These are phyloP conservation scores for Tetragonia tetragonoides DNA, from an alignment of 148 eudicot genomes.

Conservation along the genomic window DNA sequence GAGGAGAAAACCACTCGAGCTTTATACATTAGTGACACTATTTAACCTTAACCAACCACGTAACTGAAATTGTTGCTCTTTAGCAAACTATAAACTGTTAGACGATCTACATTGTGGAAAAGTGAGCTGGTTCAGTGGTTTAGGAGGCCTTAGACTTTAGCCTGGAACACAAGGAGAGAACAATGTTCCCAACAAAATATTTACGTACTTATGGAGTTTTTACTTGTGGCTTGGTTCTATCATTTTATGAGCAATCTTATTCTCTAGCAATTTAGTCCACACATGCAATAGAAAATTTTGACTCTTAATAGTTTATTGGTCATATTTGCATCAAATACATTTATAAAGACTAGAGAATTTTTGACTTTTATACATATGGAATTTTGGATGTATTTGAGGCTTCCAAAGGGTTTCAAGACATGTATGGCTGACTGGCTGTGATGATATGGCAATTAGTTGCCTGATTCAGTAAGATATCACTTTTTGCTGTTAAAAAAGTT, in stretches of 20 bases:
- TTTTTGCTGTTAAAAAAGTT: too few relatives aligned
- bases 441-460: too few relatives aligned
- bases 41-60: not conserved
- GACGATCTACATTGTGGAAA: too few relatives aligned
- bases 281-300: not conserved
- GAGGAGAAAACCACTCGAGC: not conserved
- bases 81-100: not conserved
- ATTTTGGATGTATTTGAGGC: too few relatives aligned
- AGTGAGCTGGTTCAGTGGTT: too few relatives aligned
- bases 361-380: too few relatives aligned
- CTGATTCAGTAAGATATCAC: too few relatives aligned
- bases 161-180: not conserved
- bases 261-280: not conserved
- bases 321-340: not conserved
- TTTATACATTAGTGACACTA: not conserved
- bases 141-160: not conserved
- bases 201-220: too few relatives aligned
- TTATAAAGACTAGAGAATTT: not conserved
- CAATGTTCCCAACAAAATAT: not conserved
- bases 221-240: not conserved
- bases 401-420: too few relatives aligned
- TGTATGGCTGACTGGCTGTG: too few relatives aligned
- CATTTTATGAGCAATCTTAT: not conserved
- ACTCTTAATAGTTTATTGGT: not conserved
- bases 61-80: not conserved